Evolutionary conservation across 108 stramenopile genomes (phyloP), one percentile per base, ranked within the genome.

Genomic region (Skeletonema marinoi): DNA sequence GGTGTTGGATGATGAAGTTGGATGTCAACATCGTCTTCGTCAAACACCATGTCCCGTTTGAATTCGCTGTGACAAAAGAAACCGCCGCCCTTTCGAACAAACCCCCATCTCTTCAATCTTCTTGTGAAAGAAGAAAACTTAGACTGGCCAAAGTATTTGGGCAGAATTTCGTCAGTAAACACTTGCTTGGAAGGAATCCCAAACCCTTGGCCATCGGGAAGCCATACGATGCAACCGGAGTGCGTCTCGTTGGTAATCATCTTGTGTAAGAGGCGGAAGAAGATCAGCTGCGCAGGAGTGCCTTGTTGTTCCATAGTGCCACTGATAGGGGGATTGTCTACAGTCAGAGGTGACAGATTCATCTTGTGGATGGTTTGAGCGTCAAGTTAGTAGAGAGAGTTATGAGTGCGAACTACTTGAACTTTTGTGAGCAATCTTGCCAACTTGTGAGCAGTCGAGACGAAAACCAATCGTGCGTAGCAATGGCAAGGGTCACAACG

Each of bases 101-200:
- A 64, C 6, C 63, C 63, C 63, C 63, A 64, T 11, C 93, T 82
- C 54, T 95, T 93, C 1, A 96, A 85, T 83, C 94, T 93, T 33
- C 96, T 73, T 21, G 92, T 90, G 68, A 95, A 95, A 59, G 82
- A 85, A 11, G 88, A 81, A 73, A 88, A 95, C 65, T 90, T 93
- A 9, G 92, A 89, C 77, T 91, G 91, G 48, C 32, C 33, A 80
- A 96, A 96, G 79, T 84, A 95, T 10, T 75, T 56, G 3, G 90
- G 92, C 69, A 97, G 80, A 31, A 95, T 87, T 11, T 88, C 70
- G 31, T 76, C 62, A 42, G 92, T 86, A 87, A 97, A 96, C 19
- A 63, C 77, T 39, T 95, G 89, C 10, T 83, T 82, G 71, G 92
- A 62, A 11, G 73, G 74, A 58, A 97, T 93, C 19, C 89, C 77